phyloP scores from a whole-genome alignment of 2,329 filamentous ascomycete genomes.

The Epichloe aotearoae region DNA sequence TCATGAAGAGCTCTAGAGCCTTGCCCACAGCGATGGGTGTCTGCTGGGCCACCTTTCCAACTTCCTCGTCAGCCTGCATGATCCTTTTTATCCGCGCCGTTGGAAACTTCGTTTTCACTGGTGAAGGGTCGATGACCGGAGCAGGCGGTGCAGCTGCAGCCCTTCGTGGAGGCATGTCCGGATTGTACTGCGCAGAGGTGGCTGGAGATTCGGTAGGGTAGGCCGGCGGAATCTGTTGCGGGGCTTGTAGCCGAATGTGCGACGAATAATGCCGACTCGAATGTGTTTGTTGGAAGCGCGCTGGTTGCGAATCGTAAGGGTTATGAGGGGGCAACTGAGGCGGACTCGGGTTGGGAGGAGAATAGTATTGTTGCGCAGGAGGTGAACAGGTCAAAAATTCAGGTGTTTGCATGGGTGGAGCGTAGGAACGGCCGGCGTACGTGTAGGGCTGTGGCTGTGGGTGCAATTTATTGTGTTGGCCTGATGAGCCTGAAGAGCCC shows the following conservation, averaged over 20 bases:
- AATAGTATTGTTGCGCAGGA: conserved; percentile 10
- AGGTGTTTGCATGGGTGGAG: conserved; percentile 17
- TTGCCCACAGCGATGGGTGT: conserved; percentile 93
- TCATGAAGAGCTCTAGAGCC: conserved; percentile 96
- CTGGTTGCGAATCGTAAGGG: conserved; percentile 8
- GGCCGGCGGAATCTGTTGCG: conserved; percentile 1
- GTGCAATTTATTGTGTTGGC: conserved; percentile 24
- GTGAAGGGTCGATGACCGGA: conserved; percentile 43
- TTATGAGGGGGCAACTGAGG: conserved; percentile 3
- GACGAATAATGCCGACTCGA: not conserved
- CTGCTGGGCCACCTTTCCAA: conserved; percentile 95
- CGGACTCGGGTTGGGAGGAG: conserved; percentile 9
- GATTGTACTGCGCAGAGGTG: conserved; percentile 4
- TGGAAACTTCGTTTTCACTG: conserved; percentile 90
- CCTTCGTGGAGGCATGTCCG: conserved; percentile 23
- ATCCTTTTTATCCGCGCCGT: conserved; percentile 97
- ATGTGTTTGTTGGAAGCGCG: conserved; percentile 5
- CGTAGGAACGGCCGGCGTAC: conserved; percentile 13
- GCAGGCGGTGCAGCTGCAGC: conserved; percentile 18
- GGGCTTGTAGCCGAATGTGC: conserved; percentile 2
- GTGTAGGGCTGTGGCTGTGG: conserved; percentile 17
- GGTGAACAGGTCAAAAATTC: conserved; percentile 14
- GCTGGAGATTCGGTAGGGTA: not conserved
- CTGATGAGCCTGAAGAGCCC: not conserved
- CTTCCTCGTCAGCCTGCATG: conserved; percentile 98